Conservation (phyloP, 352 stramenopile species). For the Phytophthora hibernalis region DNA sequence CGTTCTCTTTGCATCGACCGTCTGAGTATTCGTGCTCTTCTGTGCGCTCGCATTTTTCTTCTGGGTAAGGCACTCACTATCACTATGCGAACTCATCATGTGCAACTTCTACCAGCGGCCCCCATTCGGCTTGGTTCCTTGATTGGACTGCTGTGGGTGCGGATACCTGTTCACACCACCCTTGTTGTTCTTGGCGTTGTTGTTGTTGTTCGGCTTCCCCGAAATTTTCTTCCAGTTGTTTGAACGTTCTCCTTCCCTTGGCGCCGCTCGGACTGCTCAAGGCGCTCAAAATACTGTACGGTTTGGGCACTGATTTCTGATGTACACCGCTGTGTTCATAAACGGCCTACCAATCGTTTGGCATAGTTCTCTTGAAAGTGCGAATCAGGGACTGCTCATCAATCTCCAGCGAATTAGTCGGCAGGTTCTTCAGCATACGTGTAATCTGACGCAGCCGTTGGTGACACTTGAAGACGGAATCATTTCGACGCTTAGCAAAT, state of each 20-base stretch:
- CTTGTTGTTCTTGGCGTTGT: neutral
- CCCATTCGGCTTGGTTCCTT: neutral
- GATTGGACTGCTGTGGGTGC: neutral
- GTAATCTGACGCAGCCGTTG: neutral
- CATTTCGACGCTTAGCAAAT: constrained; percentile 9
- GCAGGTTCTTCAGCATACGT: neutral
- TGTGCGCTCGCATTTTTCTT: neutral
- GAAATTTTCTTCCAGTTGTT: neutral
- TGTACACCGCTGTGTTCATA: neutral
- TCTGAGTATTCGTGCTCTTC: neutral
- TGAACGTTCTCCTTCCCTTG: neutral
- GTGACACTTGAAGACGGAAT: constrained; percentile 4
- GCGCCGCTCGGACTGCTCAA: too few species aligned
- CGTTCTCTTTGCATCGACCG: neutral
- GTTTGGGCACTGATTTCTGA: neutral
- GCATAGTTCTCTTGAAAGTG: constrained; percentile 9
- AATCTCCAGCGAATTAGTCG: neutral
- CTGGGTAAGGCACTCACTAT: constrained; percentile 21
- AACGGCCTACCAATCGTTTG: neutral
- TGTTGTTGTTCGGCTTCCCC: neutral
- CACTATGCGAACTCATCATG: constrained; percentile 5
- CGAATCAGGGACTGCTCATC: constrained; percentile 12
- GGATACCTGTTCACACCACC: neutral
- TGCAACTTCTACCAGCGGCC: constrained; percentile 19
- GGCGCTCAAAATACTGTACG: constrained; percentile 13